Evolutionary conservation across 352 stramenopile species (phyloP).

Genomic region (Peronospora tabacina): DNA sequence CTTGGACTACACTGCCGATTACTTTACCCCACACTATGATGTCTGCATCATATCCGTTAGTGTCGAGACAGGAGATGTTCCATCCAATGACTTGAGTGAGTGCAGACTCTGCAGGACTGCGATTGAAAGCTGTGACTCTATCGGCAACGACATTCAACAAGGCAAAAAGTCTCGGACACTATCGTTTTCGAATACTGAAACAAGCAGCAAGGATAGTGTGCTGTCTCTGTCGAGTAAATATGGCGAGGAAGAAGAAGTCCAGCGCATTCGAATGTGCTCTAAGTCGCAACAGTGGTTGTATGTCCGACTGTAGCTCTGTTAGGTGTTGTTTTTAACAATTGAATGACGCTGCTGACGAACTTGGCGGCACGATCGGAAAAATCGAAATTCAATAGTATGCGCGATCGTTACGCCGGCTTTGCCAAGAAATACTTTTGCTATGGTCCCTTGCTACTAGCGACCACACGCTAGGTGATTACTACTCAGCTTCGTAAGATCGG

Average conservation of each 20-base stretch:
- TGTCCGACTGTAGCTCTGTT: constrained; percentile 19
- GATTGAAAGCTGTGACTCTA: constrained; percentile 1
- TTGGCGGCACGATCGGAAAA: too few relatives aligned
- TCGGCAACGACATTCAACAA: background rate
- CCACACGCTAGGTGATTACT: too few relatives aligned
- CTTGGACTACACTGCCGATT: constrained; percentile 21
- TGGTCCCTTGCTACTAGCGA: too few relatives aligned
- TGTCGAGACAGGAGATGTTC: constrained; percentile 18
- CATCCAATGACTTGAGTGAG: constrained; percentile 1
- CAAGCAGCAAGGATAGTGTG: constrained; percentile 12
- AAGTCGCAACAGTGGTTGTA: constrained; percentile 22
- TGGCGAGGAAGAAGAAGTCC: background rate
- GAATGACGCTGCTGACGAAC: too few relatives aligned
- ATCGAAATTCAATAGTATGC: too few relatives aligned
- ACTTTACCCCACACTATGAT: constrained; percentile 21
- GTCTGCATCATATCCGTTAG: constrained; percentile 26
- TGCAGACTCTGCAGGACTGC: constrained; percentile 22
- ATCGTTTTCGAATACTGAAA: constrained; percentile 22
- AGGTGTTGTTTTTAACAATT: too few relatives aligned
- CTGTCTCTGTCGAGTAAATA: constrained; percentile 6
- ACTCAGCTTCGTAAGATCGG: too few relatives aligned
- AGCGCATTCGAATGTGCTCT: constrained; percentile 1
- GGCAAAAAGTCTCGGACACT: constrained; percentile 4
- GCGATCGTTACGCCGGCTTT: too few relatives aligned
- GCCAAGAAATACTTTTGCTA: too few relatives aligned